Percentiles rank a stretch among this genome's conserved stretches.
Conservation (phyloP, 306 rosid genomes). For the Prunus mira region DNA sequence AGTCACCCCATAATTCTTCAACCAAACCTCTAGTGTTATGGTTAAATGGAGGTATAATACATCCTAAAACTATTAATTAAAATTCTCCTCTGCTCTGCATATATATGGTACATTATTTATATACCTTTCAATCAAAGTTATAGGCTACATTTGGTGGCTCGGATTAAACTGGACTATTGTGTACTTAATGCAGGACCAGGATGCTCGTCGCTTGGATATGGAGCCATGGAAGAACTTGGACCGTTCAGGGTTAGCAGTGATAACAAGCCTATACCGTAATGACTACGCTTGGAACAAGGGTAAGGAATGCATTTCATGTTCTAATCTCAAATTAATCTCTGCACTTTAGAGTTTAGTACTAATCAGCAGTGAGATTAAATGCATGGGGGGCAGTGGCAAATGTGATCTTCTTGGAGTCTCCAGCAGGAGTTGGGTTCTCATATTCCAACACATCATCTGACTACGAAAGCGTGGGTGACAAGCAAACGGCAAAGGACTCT, state of each 20-base stretch:
- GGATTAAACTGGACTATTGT: no score
- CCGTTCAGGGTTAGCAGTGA: slow-evolving; percentile 58
- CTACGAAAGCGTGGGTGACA: slow-evolving; percentile 42
- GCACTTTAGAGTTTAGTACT: no score
- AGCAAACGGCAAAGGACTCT: slow-evolving; percentile 47
- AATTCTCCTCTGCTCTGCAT: no score
- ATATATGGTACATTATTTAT: no score
- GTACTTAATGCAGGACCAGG: slow-evolving; percentile 52
- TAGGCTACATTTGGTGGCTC: no score
- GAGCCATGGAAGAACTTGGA: slow-evolving; percentile 67
- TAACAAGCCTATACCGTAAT: slow-evolving; percentile 40
- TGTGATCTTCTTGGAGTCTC: slow-evolving; percentile 60
- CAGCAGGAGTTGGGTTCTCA: slow-evolving; percentile 69
- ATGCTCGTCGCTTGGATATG: slow-evolving; percentile 62
- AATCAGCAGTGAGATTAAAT: no score
- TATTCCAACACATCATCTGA: slow-evolving; percentile 46
- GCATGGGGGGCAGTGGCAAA: slow-evolving; percentile 54
- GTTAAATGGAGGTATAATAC: slow-evolving; percentile 66
- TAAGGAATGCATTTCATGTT: slow-evolving; percentile 5
- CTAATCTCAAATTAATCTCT: no score
- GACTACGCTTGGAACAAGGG: slow-evolving; percentile 51
- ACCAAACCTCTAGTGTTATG: slow-evolving; percentile 53
- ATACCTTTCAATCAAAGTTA: no score
- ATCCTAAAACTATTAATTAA: no score
- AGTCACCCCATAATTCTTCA: slow-evolving; percentile 36